Evolutionary conservation across 192 early-diverging fungal species (phyloP).

Genomic region (Pilobolus umbonatus): DNA sequence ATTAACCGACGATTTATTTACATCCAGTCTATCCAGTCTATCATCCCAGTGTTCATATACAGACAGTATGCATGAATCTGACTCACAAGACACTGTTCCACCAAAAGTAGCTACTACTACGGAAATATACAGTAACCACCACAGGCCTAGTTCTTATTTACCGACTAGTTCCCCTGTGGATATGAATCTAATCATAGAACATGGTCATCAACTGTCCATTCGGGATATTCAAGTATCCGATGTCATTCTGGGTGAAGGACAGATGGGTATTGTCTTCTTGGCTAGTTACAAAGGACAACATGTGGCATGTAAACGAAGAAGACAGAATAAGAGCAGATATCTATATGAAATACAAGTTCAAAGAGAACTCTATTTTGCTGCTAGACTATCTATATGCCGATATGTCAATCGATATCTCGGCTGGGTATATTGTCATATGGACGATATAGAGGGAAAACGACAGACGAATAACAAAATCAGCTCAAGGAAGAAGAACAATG

Average conservation of each 20-base stretch:
- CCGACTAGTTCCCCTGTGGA: no score
- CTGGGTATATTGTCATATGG: neutral
- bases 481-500: neutral
- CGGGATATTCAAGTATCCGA: neutral
- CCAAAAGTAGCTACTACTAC: no score
- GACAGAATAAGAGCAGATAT: neutral
- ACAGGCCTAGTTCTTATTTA: no score
- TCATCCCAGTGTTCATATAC: no score
- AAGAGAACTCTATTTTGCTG: conserved; percentile 15
- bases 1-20: no score
- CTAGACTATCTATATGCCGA: conserved; percentile 3
- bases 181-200: no score
- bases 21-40: no score
- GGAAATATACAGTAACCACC: no score
- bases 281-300: neutral
- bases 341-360: neutral
- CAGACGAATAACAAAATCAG: no score
- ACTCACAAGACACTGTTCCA: no score
- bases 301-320: conserved; percentile 15
- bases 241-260: conserved; percentile 8
- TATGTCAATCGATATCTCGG: conserved; percentile 14
- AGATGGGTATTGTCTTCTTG: neutral
- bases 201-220: no score
- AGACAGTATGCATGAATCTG: no score
- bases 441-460: neutral